Base-by-base conservation (phyloP, 2,329 filamentous ascomycete genomes). In the Didymella glomerata region DNA sequence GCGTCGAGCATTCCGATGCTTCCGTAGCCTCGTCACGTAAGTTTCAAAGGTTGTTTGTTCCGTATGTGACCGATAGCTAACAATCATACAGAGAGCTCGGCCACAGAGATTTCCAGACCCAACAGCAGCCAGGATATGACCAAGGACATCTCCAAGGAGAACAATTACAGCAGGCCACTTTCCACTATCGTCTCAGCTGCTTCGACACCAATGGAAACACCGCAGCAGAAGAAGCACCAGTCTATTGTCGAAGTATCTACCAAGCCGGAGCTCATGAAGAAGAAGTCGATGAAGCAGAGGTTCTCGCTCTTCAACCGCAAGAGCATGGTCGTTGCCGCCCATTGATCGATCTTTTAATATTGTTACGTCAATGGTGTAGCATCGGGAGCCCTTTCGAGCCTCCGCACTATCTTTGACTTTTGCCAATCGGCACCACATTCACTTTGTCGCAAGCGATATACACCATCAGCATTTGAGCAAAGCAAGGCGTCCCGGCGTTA, bases 251-350 rank as follows among this genome's bases (percentile, higher is more conserved):
- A 55, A 16, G 42, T 60, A 2, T n/a, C 50, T 6, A 3, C 41
- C 2, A 34, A 42, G 18, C 46, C 50, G 18, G 32, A 50, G 28
- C 46, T 47, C 27, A 32, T 28, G 6, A 45, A 49, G 41, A 50
- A n/a, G 46, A 59, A 51, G 49, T 50, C 50, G 3, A 40, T 38
- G 27, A 58, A 48, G 24, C 56, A 59, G n/a, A 59, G 56, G 14
- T 60, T 57, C n/a, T 57, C 59, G 10, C 34, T 62, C n/a, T 55
- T 64, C 34, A 50, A 55, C 13, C 54, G 58, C 28, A 61, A 54
- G 52, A 62, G 52, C 38, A 50, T 54, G 40, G 46, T 54, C 16
- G 50, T 64, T n/a, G 42, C 55, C 9, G 62, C 62, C 3, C 62
- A 64, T 30, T 64, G 34, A 57, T 40, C 11, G 27, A 11, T 41